These are phyloP conservation scores for Allium sativum DNA, from an alignment of 106 monocot species.

Conservation along the genomic window DNA sequence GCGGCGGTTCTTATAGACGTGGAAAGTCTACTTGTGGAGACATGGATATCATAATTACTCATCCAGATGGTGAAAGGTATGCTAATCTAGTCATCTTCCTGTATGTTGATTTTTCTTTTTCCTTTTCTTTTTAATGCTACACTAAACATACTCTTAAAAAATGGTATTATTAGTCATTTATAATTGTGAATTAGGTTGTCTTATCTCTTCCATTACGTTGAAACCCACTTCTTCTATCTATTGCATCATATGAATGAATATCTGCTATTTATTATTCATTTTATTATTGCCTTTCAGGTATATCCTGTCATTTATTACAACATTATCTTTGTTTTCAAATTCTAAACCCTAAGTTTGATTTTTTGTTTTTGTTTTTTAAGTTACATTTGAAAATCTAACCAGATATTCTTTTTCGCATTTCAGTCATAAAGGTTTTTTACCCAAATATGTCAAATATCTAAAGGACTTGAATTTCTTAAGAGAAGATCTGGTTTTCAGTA, in stretches of 20 bases:
- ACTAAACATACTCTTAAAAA: not conserved
- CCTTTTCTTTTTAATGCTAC: not conserved
- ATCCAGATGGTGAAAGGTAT: slow-evolving; percentile 90
- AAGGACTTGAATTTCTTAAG: slow-evolving; percentile 86
- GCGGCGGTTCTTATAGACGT: slow-evolving; percentile 94
- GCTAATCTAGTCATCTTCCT: not conserved
- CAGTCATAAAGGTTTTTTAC: slow-evolving; percentile 88
- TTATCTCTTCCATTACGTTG: not conserved
- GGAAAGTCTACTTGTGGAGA: slow-evolving; percentile 93
- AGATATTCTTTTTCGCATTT: slow-evolving; percentile 1
- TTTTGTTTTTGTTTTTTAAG: not conserved
- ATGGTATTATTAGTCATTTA: not conserved
- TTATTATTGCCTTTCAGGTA: not conserved
- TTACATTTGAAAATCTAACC: not conserved
- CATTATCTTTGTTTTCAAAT: too few species aligned
- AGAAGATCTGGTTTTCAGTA: slow-evolving; percentile 82
- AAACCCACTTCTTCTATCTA: not conserved
- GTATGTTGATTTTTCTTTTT: not conserved
- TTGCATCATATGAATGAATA: not conserved
- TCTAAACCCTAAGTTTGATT: slow-evolving; percentile 1
- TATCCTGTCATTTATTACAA: too few species aligned
- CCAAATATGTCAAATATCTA: slow-evolving; percentile 64
- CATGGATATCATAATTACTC: slow-evolving; percentile 86
- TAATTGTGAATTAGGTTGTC: too few species aligned
- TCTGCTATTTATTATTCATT: not conserved